Evolutionary conservation across 2,329 filamentous ascomycete genomes (phyloP).

Genomic region (Huntiella bhutanensis): DNA sequence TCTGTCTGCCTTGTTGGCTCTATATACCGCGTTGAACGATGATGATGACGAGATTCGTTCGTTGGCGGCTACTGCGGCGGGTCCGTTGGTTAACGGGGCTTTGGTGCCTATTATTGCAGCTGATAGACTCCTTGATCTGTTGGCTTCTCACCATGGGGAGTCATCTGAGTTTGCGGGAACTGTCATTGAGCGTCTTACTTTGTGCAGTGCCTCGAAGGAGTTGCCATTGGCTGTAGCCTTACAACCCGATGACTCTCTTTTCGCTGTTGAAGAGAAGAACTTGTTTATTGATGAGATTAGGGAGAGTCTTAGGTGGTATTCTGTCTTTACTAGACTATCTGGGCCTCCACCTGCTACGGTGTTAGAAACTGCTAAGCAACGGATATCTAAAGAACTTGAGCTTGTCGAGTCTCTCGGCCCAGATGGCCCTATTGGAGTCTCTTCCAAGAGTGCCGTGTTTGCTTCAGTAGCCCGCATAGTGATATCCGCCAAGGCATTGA

Average conservation of each 20-base stretch:
- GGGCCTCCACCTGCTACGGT: slow-evolving; percentile 12
- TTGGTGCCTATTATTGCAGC: slow-evolving; percentile 31
- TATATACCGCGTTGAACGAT: slow-evolving; percentile 67
- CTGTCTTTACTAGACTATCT: slow-evolving; percentile 23
- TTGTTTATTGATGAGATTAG: slow-evolving; percentile 71
- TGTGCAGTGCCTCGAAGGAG: slow-evolving; percentile 19
- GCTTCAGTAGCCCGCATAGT: slow-evolving; percentile 26
- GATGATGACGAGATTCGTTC: slow-evolving; percentile 81
- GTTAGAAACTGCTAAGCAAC: slow-evolving; percentile 10
- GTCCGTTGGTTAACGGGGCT: slow-evolving; percentile 21
- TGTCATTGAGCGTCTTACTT: slow-evolving; percentile 26
- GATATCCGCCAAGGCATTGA: too few relatives aligned
- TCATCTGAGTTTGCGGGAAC: slow-evolving; percentile 12
- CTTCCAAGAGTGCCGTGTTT: slow-evolving; percentile 49
- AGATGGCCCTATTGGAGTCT: slow-evolving; percentile 57
- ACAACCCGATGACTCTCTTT: slow-evolving; percentile 48
- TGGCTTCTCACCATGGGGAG: slow-evolving; percentile 19
- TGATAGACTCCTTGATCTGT: slow-evolving; percentile 22
- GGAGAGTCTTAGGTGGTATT: slow-evolving; percentile 52
- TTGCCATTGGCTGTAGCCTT: slow-evolving; percentile 24
- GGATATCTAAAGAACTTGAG: slow-evolving; percentile 3
- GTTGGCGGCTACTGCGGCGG: slow-evolving; percentile 33
- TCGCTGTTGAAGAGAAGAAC: slow-evolving; percentile 82
- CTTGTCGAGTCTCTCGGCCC: slow-evolving; percentile 27
- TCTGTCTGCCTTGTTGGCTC: slow-evolving; percentile 39